phyloP scores from a whole-genome alignment of 2,329 filamentous ascomycete species.

The Chalaropsis thielavioides region DNA sequence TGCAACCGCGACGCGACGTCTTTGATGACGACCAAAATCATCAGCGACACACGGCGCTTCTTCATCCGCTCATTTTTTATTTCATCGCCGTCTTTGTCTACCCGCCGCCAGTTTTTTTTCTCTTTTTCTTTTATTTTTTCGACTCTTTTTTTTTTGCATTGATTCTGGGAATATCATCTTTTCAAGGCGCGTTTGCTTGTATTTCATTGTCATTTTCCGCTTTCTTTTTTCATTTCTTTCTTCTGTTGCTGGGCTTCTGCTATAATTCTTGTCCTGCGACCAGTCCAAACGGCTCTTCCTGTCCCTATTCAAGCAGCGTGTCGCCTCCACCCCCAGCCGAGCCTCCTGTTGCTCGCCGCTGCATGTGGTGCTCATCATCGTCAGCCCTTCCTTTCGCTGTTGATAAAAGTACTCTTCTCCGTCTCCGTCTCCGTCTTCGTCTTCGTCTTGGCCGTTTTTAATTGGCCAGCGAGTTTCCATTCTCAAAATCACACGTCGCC shows the following conservation, averaged over 20 bases:
- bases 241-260: conserved; percentile 8
- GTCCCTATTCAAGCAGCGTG: not conserved
- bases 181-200: conserved; percentile 9
- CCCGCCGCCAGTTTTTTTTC: not conserved
- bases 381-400: not conserved
- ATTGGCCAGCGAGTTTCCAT: too few relatives aligned
- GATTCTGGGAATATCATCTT: conserved; percentile 2
- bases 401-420: not conserved
- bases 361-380: not conserved
- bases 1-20: conserved; percentile 13
- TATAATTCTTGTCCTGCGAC: not conserved
- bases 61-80: conserved; percentile 12
- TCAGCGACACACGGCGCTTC: conserved; percentile 5
- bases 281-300: not conserved
- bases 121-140: conserved; percentile 8
- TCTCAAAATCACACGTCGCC: too few relatives aligned
- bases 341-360: too few relatives aligned
- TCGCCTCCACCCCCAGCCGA: too few relatives aligned
- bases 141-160: conserved; percentile 8
- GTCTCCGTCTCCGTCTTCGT: not conserved
- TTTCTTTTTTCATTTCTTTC: not conserved
- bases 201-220: not conserved
- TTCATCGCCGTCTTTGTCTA: conserved; percentile 1
- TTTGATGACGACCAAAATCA: conserved; percentile 5
- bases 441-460: not conserved